Percentiles rank a stretch among this genome's conserved stretches.
Evolutionary conservation across 2,329 filamentous ascomycete genomes (phyloP).

Genomic region (Alternaria panax): DNA sequence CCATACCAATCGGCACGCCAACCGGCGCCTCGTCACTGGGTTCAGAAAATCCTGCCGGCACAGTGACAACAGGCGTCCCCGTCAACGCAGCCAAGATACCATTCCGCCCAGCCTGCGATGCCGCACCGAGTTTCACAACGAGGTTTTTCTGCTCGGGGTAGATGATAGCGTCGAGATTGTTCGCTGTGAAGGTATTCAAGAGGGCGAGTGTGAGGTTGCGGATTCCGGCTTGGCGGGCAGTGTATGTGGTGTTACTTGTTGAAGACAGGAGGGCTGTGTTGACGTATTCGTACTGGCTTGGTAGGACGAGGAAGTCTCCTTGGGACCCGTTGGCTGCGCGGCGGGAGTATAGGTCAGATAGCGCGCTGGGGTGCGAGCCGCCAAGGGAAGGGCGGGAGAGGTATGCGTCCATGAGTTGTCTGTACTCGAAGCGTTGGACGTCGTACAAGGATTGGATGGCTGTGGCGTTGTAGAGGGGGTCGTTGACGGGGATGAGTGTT

Average conservation of each 20-base stretch:
- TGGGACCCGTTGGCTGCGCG: conserved; percentile 39
- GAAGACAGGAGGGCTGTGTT: conserved; percentile 61
- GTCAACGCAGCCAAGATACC: conserved; percentile 64
- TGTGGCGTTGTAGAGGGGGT: conserved; percentile 60
- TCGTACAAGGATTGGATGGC: conserved; percentile 60
- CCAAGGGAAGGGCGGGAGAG: conserved; percentile 55
- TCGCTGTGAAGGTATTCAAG: conserved; percentile 57
- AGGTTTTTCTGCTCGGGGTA: conserved; percentile 72
- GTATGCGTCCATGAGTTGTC: conserved; percentile 64
- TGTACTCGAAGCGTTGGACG: conserved; percentile 68
- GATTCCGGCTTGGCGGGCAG: conserved; percentile 57
- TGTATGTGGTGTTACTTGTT: conserved; percentile 61
- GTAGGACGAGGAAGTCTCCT: conserved; percentile 66
- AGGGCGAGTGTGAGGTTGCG: conserved; percentile 61
- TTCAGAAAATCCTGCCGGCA: conserved; percentile 63
- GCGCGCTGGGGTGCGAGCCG: conserved; percentile 55
- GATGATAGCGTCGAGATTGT: conserved; percentile 64
- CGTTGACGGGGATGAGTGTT: conserved; percentile 59
- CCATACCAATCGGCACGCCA: conserved; percentile 70
- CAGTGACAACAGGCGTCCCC: conserved; percentile 61
- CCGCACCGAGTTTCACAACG: conserved; percentile 64
- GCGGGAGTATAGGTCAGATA: conserved; percentile 59
- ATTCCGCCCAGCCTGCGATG: conserved; percentile 67
- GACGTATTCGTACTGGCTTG: conserved; percentile 64
- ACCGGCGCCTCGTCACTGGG: conserved; percentile 58